Base-by-base conservation (phyloP, 495 filamentous ascomycete genomes). In the Neurospora africana region DNA sequence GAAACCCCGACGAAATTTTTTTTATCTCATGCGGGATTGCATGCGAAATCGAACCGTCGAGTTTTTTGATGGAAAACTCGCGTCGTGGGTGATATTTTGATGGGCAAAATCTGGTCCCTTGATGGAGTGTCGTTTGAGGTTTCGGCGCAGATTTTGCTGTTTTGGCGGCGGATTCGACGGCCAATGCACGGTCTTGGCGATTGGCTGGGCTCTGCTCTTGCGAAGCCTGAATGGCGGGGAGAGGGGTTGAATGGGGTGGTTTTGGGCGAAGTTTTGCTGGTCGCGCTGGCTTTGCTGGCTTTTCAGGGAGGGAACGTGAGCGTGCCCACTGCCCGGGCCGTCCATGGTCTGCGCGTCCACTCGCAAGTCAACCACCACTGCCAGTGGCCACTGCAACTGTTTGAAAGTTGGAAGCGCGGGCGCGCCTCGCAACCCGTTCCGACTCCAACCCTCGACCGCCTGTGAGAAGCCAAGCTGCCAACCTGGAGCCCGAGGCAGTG, bases 81-180 rank as follows among this genome's bases (percentile, higher is more conserved):
- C 76, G 81, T 81, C 75, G 79, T 81, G 78, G 86, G 79, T 79
- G 79, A 83, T 84, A 86, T 90, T 87, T 83, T 82, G 88, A 89
- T 88, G 84, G 77, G 75, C 76, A 77, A 86, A 88, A 81, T 84
- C 74, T 80, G 74, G 80, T 81, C 76, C 77, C 81, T 80, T 76
- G 88, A 86, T 89, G 88, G 84, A 86, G 87, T 90, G 89, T 89
- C 88, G 89, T 90, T 90, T 89, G 87, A 78, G 78, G 75, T 78
- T 82, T 78, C 76, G 79, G 79, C 80, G 83, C 82, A 84, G 80
- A 85, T 83, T 84, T 83, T 85, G 77, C 78, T 75, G 71, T 74
- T 76, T 78, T 75, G 71, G 75, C 76, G 76, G 76, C 78, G 74
- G 75, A 70, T 78, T 75, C 76, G 74, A 73, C 70, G 68, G 72